Conservation (phyloP, 208 protist species). For the Acanthamoeba rhysodes region DNA sequence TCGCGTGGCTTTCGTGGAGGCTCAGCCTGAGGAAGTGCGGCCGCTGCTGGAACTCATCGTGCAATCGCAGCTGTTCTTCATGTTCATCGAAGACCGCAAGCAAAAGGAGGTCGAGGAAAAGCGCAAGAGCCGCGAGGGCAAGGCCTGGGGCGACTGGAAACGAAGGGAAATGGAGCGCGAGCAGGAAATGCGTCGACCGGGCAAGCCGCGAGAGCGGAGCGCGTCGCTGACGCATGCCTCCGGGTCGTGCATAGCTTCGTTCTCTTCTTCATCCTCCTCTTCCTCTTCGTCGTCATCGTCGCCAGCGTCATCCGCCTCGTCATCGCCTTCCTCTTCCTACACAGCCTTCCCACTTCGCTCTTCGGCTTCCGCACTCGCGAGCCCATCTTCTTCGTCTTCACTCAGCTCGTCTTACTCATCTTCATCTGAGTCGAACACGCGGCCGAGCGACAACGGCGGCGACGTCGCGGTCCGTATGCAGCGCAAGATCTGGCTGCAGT, state of each 20-base stretch:
- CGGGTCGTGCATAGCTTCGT: not conserved
- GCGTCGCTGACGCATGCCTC: not conserved
- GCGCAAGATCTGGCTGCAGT: not conserved
- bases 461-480: not conserved
- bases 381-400: not conserved
- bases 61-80: constrained; percentile 57
- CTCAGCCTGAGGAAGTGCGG: not conserved
- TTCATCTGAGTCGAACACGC: not conserved
- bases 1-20: not conserved
- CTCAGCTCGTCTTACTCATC: not conserved
- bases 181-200: not conserved
- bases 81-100: constrained; percentile 23
- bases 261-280: not conserved
- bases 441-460: not conserved
- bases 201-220: not conserved
- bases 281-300: not conserved
- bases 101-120: not conserved
- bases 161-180: not conserved
- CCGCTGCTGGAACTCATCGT: constrained; percentile 17
- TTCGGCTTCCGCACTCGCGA: not conserved
- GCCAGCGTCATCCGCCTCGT: not conserved
- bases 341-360: not conserved
- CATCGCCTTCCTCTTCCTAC: not conserved
- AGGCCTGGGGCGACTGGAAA: constrained; percentile 6
- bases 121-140: not conserved